Evolutionary conservation across 2,329 filamentous ascomycete genomes (phyloP), one percentile per base, ranked within the genome.

Genomic region (Penicillium brasilianum): DNA sequence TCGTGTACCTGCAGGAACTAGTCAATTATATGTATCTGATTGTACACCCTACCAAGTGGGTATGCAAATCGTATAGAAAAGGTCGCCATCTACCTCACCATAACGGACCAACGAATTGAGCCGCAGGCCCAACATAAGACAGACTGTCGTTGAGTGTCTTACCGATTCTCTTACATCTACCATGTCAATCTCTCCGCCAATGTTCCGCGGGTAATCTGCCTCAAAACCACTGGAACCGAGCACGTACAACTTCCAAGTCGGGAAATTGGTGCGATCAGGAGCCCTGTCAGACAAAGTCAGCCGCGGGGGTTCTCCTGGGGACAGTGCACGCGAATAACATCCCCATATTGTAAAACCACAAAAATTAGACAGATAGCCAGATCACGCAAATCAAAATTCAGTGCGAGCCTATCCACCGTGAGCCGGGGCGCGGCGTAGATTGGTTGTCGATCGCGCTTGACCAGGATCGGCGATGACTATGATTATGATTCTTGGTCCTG

Each of bases 221-320:
- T 36, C 46, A 44, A 48, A 39, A 18, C 18, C 46, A 52, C 48
- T 30, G 22, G 36, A 39, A 39, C 34, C 2, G 57, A 53, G 49
- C 18, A 39, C 20, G 32, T 37, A 25, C 50, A 20, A 39, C 20
- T 52, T 52, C 50, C 46, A 20, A n/a, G 30, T 20, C 30, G 20
- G 46, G 46, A 50, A 50, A 50, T 10, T n/a, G 32, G 46, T 49
- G 46, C 28, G 25, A 52, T 8, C n/a, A 10, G n/a, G 13, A 22
- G 20, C 22, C 2, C 49, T 61, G 52, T 61, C 55, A 58, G 55
- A 64, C 65, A 66, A 58, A 59, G 63, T 68, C 63, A 67, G 55
- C 57, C 39, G 44, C 25, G 25, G 20, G 20, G 22, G 13, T 28
- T 39, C 46, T 49, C 39, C 28, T 8, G 34, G 8, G 25, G 50